phyloP scores from a whole-genome alignment of 495 filamentous ascomycete species.

The Hypomontagnella monticulosa region DNA sequence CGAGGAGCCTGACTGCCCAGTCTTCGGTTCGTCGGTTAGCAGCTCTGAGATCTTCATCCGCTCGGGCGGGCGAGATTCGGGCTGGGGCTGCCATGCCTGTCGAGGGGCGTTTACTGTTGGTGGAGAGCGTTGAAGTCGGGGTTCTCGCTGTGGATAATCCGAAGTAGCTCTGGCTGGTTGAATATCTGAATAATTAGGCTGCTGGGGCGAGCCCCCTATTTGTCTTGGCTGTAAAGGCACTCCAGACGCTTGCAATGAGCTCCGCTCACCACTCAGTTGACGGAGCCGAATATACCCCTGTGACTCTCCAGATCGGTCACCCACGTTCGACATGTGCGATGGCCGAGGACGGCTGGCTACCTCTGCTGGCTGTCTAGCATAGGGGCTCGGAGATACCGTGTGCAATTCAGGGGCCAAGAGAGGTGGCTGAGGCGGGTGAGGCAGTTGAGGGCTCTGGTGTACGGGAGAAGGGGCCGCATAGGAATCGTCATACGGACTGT shows the following conservation, averaged over 20 bases:
- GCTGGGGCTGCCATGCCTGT: slow-evolving; percentile 35
- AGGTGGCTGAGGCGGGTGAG: slow-evolving; percentile 37
- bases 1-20: slow-evolving; percentile 37
- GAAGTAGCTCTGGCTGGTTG: slow-evolving; percentile 27
- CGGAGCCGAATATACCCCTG: slow-evolving; percentile 39
- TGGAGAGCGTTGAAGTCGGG: slow-evolving; percentile 27
- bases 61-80: slow-evolving; percentile 43
- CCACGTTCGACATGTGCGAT: slow-evolving; percentile 47
- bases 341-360: slow-evolving; percentile 45
- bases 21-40: slow-evolving; percentile 47
- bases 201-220: slow-evolving; percentile 23
- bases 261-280: slow-evolving; percentile 28
- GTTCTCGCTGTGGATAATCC: slow-evolving; percentile 34
- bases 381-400: slow-evolving; percentile 30
- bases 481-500: slow-evolving; percentile 31
- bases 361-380: slow-evolving; percentile 47
- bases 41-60: slow-evolving; percentile 59
- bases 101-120: slow-evolving; percentile 24
- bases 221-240: slow-evolving; percentile 26
- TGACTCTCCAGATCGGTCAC: slow-evolving; percentile 51
- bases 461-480: slow-evolving; percentile 38
- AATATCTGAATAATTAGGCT: slow-evolving; percentile 25
- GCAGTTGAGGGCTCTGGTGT: slow-evolving; percentile 35
- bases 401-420: slow-evolving; percentile 48
- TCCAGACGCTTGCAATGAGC: slow-evolving; percentile 27